Percentiles rank a stretch among this genome's conserved stretches.
Evolutionary conservation across 2,329 filamentous ascomycete genomes (phyloP).

Genomic region (Xylariaceae sp.): DNA sequence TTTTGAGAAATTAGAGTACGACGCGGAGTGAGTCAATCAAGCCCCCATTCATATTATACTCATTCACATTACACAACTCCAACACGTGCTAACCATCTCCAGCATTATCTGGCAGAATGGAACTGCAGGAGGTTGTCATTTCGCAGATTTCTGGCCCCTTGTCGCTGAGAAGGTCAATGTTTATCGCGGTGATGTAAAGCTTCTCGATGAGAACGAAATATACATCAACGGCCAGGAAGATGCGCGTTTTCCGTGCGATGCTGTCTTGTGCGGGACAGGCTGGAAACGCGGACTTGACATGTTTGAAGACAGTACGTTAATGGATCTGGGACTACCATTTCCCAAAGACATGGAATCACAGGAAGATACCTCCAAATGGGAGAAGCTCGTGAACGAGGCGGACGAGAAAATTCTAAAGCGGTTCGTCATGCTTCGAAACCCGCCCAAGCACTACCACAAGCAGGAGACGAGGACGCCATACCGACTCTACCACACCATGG

Average conservation of each 20-base stretch:
- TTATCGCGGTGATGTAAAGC: slow-evolving; percentile 19
- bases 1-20: slow-evolving; percentile 25
- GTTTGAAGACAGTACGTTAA: slow-evolving; percentile 20
- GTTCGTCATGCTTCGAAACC: slow-evolving; percentile 26
- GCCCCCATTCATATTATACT: background rate
- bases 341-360: slow-evolving; percentile 14
- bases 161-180: slow-evolving; percentile 24
- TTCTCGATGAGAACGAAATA: slow-evolving; percentile 15
- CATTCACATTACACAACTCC: slow-evolving; percentile 1
- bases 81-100: slow-evolving; percentile 3
- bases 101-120: slow-evolving; percentile 29
- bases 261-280: slow-evolving; percentile 27
- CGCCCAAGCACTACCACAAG: slow-evolving; percentile 24
- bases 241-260: slow-evolving; percentile 23
- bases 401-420: slow-evolving; percentile 20
- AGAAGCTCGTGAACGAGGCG: slow-evolving; percentile 21
- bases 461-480: slow-evolving; percentile 22
- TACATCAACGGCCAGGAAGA: slow-evolving; percentile 17
- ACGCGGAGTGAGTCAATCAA: slow-evolving; percentile 20
- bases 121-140: slow-evolving; percentile 27
- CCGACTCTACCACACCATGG: slow-evolving; percentile 26
- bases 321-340: slow-evolving; percentile 25
- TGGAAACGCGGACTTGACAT: slow-evolving; percentile 23
- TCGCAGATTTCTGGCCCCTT: slow-evolving; percentile 26
- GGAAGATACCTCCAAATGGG: slow-evolving; percentile 21